Conservation (phyloP, 306 rosid species). For the Sicyos edulis region DNA sequence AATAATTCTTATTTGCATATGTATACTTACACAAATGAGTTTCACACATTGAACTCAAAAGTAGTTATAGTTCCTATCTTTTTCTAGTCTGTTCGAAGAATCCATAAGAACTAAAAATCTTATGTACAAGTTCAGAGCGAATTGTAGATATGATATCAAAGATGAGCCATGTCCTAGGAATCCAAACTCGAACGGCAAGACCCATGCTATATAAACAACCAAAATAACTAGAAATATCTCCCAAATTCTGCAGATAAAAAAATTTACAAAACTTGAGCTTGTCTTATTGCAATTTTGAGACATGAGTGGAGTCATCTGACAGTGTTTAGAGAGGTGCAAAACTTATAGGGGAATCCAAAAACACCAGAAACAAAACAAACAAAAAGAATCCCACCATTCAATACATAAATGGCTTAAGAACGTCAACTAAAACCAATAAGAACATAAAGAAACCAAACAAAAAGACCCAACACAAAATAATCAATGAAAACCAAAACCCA, state of each 20-base stretch:
- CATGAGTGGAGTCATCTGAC: neutral
- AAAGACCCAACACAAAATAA: neutral
- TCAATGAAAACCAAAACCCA: neutral
- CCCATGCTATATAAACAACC: slow-evolving; percentile 91
- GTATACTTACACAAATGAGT: slow-evolving; percentile 66
- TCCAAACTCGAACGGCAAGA: slow-evolving; percentile 89
- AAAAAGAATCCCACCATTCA: neutral
- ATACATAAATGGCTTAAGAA: neutral
- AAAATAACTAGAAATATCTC: slow-evolving; percentile 60
- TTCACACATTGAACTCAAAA: slow-evolving; percentile 89
- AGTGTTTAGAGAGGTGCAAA: neutral
- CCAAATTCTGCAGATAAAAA: slow-evolving; percentile 63
- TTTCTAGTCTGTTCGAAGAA: slow-evolving; percentile 82
- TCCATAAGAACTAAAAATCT: slow-evolving; percentile 57
- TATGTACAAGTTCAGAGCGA: slow-evolving; percentile 65
- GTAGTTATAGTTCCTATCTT: slow-evolving; percentile 75
- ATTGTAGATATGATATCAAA: slow-evolving; percentile 72
- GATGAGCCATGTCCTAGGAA: slow-evolving; percentile 62
- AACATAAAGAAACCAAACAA: slow-evolving; percentile 7
- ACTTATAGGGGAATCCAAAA: too few species aligned
- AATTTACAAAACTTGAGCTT: slow-evolving; percentile 1
- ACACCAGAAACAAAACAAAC: too few species aligned
- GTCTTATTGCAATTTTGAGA: neutral
- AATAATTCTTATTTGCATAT: neutral
- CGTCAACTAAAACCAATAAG: neutral